Base-by-base conservation (phyloP, 2,329 filamentous ascomycete species). In the Incumbomyces lentus region DNA sequence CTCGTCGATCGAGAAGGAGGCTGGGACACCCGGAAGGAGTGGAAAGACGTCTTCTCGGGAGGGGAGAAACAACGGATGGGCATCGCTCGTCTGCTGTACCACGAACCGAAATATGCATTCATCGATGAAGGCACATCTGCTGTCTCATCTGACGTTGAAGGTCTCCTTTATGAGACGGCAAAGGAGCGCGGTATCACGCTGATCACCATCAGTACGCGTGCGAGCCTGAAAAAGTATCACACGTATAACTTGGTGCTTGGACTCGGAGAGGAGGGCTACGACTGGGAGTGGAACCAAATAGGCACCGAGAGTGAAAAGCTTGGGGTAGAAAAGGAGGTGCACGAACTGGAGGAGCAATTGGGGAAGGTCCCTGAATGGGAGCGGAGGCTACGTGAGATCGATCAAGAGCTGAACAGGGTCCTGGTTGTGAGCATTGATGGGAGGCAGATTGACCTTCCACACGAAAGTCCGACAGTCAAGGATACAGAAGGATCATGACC, bases 31-130 rank as follows among this genome's bases (percentile, higher is more conserved):
- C 78, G 87, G 47, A 96, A 98, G 66, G 89, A 95, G 62, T 98
- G 92, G 92, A 95, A 96, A 68, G 90, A 96, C 57, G 87, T 98
- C 3, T 73, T 98, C n/a, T 90, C 84, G 54, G 92, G 92, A 33
- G 92, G 92, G 11, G 92, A 98, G 73, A 98, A 98, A 70, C 92
- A 98, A 68, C 75, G 92, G 17, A 86, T 98, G 77, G 87, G 80
- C 0, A 87, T 98, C 58, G 90, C 93, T 3, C 74, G 92, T 37
- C 64, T 98, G 41, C 70, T 96, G 34, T 98, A 98, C 60, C 92
- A 98, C 60, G 90, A 96, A 68, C 92, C 92, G 13, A 75, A 84
- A 50, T 98, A 94, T 62, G 92, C 88, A 2, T 87, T 98, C 58
- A 80, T 98, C 48, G 92, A 98, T 52, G 92, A 98, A 65, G 90